Evolutionary conservation across 371 early-diverging fungal genomes (phyloP).

Genomic region (Rhizopus delemar): DNA sequence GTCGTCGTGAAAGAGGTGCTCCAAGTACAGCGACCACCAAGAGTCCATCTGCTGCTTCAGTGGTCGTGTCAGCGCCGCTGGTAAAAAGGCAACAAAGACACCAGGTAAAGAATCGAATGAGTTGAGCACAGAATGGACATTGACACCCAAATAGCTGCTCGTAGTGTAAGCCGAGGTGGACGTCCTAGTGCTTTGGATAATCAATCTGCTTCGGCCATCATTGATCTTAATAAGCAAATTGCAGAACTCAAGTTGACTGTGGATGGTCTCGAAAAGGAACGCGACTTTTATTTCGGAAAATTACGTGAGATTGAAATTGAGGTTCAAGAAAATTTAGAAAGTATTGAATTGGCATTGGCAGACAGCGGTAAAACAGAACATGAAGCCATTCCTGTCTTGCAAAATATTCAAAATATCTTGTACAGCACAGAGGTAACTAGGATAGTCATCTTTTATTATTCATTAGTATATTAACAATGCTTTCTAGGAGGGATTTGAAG

Average conservation of each 20-base stretch:
- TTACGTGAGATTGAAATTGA: conserved; percentile 90
- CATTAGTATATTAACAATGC: background rate
- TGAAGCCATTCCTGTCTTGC: conserved; percentile 52
- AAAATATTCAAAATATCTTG: conserved; percentile 76
- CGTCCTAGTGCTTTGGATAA: conserved; percentile 27
- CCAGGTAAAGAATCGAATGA: conserved; percentile 17
- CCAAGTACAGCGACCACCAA: conserved; percentile 20
- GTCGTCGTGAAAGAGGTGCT: conserved; percentile 76
- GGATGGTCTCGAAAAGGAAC: conserved; percentile 87
- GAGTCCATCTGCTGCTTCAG: background rate
- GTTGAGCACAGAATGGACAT: background rate
- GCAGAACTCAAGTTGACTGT: conserved; percentile 75
- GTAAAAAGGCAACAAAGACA: conserved; percentile 21
- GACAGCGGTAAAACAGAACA: conserved; percentile 33
- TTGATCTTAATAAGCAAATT: conserved; percentile 72
- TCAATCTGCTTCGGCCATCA: conserved; percentile 54
- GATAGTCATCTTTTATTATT: too few relatives aligned
- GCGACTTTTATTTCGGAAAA: conserved; percentile 93
- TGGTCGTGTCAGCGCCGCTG: conserved; percentile 27
- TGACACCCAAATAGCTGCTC: conserved; percentile 17
- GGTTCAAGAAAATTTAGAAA: conserved; percentile 70
- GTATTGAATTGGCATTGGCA: conserved; percentile 18
- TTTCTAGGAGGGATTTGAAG: conserved; percentile 36
- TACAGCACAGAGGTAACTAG: conserved; percentile 78
- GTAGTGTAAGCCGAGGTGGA: conserved; percentile 31